Evolutionary conservation across 305 asterid species (phyloP), one percentile per base, ranked within the genome.

Genomic region (Fraxinus ornus): DNA sequence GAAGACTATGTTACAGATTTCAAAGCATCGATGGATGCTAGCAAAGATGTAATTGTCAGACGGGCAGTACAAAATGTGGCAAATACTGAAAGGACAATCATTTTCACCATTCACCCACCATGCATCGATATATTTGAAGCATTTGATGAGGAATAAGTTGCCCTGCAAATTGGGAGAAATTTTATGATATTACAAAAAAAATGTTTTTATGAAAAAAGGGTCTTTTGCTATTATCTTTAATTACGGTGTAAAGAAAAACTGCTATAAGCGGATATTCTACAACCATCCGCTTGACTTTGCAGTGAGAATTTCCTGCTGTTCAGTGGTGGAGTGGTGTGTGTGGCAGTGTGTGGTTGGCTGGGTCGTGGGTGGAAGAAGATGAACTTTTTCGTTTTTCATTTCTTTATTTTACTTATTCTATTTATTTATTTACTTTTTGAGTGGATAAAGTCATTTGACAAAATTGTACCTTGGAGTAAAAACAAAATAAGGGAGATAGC

Each of bases 31-130:
- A 37, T 93, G 47, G 97, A 93, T 33, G 97, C 97, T 52, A 88
- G 95, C 83, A 87, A 97, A 85, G 98, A 97, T 30, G 95, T 97
- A 33, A 91, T 94, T 77, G 98, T 94, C 76, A 91, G 92, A 92
- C 88, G 97, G 78, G 97, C 95, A 13, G 94, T 91, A 57, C 90
- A 92, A 84, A 94, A 94, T 44, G 94, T 94, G 83, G 95, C 91
- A 74, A 89, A 89, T 49, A 92, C 98, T 57, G 97, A 95, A 64
- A 90, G 97, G 86, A 93, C 97, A 52, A 90, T 92, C 73, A 94
- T 93, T 81, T 92, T 94, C 87, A 92, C 97, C 41, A 93, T 93
- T 86, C 98, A 92, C 76, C 97, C 92, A 77, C 97, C 95, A 52
- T 91, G 98, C 37, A 91, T 92, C 6, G 92, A 91, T 85, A 91